Percentiles rank a stretch among this genome's conserved stretches.
Evolutionary conservation across 1,284 basidiomycete genomes (phyloP).

Genomic region (Malassezia pachydermatis): DNA sequence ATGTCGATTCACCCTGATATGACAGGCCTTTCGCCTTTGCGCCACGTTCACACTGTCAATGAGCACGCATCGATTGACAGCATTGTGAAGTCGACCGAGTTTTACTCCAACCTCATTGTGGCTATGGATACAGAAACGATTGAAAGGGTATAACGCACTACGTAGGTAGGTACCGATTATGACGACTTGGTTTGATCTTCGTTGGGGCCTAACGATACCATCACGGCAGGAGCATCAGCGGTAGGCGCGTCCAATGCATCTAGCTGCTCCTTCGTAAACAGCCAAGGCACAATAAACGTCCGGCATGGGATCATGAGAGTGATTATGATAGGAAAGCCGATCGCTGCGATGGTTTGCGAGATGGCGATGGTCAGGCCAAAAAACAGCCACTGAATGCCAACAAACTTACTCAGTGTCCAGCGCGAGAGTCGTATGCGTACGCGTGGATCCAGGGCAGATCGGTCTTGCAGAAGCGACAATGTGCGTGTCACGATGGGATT

Average conservation of each 20-base stretch:
- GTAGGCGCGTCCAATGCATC: conserved; percentile 75
- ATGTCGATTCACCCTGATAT: conserved; percentile 38
- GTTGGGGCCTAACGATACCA: conserved; percentile 38
- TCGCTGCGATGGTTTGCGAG: conserved; percentile 67
- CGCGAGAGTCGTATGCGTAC: conserved; percentile 66
- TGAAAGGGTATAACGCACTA: conserved; percentile 1
- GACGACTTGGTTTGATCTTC: not conserved
- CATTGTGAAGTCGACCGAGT: conserved; percentile 50
- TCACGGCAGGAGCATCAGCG: conserved; percentile 52
- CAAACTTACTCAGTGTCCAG: conserved; percentile 66
- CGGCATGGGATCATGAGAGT: conserved; percentile 75
- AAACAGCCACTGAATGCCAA: conserved; percentile 67
- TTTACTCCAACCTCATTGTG: conserved; percentile 52
- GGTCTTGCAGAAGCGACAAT: conserved; percentile 71
- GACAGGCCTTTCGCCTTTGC: conserved; percentile 43
- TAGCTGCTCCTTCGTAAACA: conserved; percentile 71
- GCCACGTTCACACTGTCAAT: conserved; percentile 56
- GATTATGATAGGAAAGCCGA: conserved; percentile 85
- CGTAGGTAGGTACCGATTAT: not conserved
- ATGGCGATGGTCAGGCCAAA: conserved; percentile 85
- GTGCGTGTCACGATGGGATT: conserved; percentile 78
- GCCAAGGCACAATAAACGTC: conserved; percentile 61
- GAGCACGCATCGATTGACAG: conserved; percentile 51
- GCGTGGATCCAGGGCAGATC: conserved; percentile 19
- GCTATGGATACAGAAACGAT: conserved; percentile 48